Base-by-base conservation (phyloP, 768 basidiomycete genomes). In the Artomyces pyxidatus region DNA sequence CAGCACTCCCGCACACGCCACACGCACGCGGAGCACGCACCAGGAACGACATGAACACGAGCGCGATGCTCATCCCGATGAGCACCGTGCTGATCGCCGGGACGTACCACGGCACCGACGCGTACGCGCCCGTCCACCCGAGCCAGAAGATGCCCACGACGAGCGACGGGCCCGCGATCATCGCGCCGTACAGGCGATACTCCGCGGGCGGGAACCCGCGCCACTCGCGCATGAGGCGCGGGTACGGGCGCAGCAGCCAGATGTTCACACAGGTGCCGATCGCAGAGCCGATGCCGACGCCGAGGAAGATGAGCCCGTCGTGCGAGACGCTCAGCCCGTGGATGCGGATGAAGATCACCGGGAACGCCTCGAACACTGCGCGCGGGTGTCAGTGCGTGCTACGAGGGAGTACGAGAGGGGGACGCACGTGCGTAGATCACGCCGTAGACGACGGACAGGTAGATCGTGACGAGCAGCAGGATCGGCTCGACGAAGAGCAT, bases 401-500 rank as follows among this genome's bases (percentile, higher is more conserved):
- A n/a, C n/a, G n/a, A n/a, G n/a, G n/a, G n/a, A n/a, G n/a, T n/a
- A n/a, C n/a, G n/a, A n/a, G n/a, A n/a, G n/a, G n/a, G n/a, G n/a
- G n/a, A n/a, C n/a, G n/a, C n/a, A n/a, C 69, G 65, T 42, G 72
- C 73, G 59, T 81, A 83, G 25, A 83, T 69, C 8, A 81, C 60
- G 3, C 79, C 78, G 52, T 81, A 83, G 2, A 81, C 71, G 47
- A 83, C 61, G 9, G 80, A 78, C 14, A 81, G 64, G 60, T 84
- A 85, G 37, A 83, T 56, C 0, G 81, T 81, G 47, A 82, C 68
- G 10, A 81, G 69, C 4, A 84, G 63, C 3, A 85, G 69, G 53
- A 85, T 81, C 0, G 80, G 80, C 59, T 86, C 85, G 50, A 72
- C 61, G 12, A 69, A 59, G 19, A 85, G 73, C 77, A 85, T 80